These are phyloP conservation scores for Aquilaria malaccensis DNA, from an alignment of 345 rosid species.

Conservation along the genomic window DNA sequence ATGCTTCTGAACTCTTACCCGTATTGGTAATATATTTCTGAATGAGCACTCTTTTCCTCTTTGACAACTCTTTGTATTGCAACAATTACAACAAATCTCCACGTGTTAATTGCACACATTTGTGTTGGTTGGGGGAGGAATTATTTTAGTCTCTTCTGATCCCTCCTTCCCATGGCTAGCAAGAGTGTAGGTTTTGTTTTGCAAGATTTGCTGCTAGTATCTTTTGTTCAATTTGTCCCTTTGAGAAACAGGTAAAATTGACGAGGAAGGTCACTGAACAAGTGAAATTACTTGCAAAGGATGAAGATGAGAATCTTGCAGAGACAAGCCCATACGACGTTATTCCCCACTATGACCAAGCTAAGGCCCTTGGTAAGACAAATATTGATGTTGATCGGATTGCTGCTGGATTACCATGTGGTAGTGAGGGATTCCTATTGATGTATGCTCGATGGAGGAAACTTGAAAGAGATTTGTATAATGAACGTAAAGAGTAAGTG, in stretches of 20 bases:
- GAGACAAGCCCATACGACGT: conserved; percentile 62
- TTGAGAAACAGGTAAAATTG: conserved; percentile 49
- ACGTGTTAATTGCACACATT: no score
- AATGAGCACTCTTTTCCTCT: no score
- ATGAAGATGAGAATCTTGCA: conserved; percentile 75
- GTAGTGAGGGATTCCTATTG: conserved; percentile 96
- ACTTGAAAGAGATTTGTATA: conserved; percentile 95
- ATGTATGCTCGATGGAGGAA: conserved; percentile 99
- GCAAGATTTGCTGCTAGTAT: not conserved
- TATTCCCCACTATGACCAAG: conserved; percentile 93
- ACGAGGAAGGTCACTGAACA: conserved; percentile 94
- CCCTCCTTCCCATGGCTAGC: no score
- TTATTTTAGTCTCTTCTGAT: no score
- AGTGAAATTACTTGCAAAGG: conserved; percentile 83
- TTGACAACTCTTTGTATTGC: no score
- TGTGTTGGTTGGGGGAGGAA: no score
- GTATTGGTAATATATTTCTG: conserved; percentile 44
- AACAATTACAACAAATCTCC: no score
- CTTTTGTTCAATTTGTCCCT: conserved; percentile 10
- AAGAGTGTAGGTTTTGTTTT: no score
- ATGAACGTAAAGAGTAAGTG: conserved; percentile 90
- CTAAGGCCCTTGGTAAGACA: conserved; percentile 97
- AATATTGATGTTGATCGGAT: conserved; percentile 94
- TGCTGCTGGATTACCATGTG: conserved; percentile 99
- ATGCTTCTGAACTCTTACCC: conserved; percentile 71